Evolutionary conservation across 495 filamentous ascomycete genomes (phyloP), one percentile per base, ranked within the genome.

Genomic region (Penicillium goetzii): DNA sequence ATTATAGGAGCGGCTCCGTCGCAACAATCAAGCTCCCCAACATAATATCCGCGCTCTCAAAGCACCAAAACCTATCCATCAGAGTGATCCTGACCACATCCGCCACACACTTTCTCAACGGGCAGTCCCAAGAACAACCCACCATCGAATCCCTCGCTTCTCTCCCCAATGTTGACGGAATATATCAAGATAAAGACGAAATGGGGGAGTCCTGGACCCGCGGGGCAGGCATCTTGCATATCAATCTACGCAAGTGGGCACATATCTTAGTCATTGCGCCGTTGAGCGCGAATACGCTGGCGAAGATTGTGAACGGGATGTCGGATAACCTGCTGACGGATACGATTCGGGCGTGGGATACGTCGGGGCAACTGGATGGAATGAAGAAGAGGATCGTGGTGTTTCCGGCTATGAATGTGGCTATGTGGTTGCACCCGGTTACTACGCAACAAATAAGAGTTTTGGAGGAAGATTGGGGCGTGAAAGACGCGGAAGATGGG

Each of bases 281-380:
- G 45, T 68, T 92, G 62, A 87, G 79, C 55, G 92, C 93, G 30
- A 94, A 96, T 72, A 87, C 86, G 4, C 74, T 97, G 64, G 92
- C 91, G 1, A 96, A 95, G 74, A 86, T 94, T 67, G 82, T 79
- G 0, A 74, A 75, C 15, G 92, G 92, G 1, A 76, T 91, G 36
- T 79, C 83, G 4, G 90, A 92, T 69, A 86, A 89, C 50, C 78
- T 94, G 14, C 67, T 96, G 4, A 81, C 84, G 11, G 87, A 83
- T 38, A 88, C 94, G 1, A 82, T 96, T n/a, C 78, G 93, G 26
- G 93, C 93, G 1, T 97, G 94, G 94, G 93, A 97, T 75, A 88
- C 87, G 1, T 87, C 86, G 19, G 86, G 86, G 30, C 68, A 76
- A 52, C 78, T 89, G 10, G 88, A 90, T 63, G 56, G 56, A 12